Evolutionary conservation across 441 rosid species (phyloP), one percentile per base, ranked within the genome.

Genomic region (Bruguiera hainesii): DNA sequence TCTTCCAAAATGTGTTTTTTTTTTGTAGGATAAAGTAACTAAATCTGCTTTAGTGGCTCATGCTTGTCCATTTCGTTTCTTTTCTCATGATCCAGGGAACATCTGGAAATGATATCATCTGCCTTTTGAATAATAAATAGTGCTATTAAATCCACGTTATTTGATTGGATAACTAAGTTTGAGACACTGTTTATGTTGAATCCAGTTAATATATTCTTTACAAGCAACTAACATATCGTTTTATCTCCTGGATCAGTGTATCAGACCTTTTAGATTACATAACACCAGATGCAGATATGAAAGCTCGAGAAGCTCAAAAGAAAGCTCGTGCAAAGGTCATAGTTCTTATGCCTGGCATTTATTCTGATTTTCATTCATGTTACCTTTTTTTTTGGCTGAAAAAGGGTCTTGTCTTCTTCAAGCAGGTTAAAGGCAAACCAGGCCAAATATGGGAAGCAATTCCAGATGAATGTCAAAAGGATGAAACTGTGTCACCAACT

Each of bases 361-460:
- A 26, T 56, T 42, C 30, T 67, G 20, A 59, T 48, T 11, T 55
- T 55, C 31, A 42, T 39, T 64, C 23, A 7, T 7, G 11, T 28
- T 61, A 23, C 13, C n/a, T 21, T 61, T 3, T 20, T 65, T 20
- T 60, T 55, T 56, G 49, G 42, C 76, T 67, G 49, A 64, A 69
- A 69, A 39, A 55, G 30, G 20, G 11, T 55, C 18, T 26, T 55
- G 26, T 58, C 55, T 64, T 62, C 63, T 31, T 75, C 46, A 63
- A 72, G 63, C 89, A 96, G 99, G 67, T 90, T 48, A 96, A 88
- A 78, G 87, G 84, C 42, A 96, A 83, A 75, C 79, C 83, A 46
- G 73, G 76, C 52, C 78, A 74, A 56, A 71, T 60, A n/a, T 68
- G 68, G 81, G 78, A 74, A 57, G 28, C 73, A 15, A 72, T 66